Percentiles rank a stretch among this genome's conserved stretches.
Conservation (phyloP, 2,329 filamentous ascomycete genomes). For the Calonectria honghensis region DNA sequence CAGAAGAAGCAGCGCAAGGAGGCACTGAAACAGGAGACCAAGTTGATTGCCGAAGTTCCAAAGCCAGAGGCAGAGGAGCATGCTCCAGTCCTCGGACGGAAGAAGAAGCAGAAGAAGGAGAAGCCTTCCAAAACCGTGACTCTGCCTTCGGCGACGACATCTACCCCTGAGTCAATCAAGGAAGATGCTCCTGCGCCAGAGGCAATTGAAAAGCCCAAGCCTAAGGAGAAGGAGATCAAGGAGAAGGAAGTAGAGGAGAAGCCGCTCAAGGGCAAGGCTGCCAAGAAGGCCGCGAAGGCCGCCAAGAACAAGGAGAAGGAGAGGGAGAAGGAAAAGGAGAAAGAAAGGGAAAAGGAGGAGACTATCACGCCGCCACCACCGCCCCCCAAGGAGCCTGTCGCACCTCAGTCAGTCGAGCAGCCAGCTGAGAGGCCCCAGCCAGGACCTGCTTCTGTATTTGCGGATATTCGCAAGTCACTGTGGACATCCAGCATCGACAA, state of each 20-base stretch:
- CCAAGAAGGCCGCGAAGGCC: conserved; percentile 53
- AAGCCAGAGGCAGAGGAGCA: conserved; percentile 74
- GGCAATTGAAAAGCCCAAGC: conserved; percentile 24
- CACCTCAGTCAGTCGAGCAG: conserved; percentile 45
- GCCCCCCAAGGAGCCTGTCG: conserved; percentile 44
- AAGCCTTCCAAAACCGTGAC: conserved; percentile 62
- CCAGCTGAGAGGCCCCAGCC: conserved; percentile 56
- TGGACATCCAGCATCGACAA: conserved; percentile 60
- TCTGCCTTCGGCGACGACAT: conserved; percentile 38
- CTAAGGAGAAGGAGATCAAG: conserved; percentile 39
- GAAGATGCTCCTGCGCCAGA: conserved; percentile 40
- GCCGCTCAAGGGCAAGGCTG: conserved; percentile 54
- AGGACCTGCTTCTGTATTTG: conserved; percentile 60
- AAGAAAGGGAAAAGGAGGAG: conserved; percentile 50
- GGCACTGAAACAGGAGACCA: conserved; percentile 78
- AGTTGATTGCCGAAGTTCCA: conserved; percentile 70
- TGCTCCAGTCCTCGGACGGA: conserved; percentile 85
- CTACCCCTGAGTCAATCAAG: conserved; percentile 40
- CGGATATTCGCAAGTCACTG: conserved; percentile 58
- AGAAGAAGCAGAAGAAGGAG: conserved; percentile 91
- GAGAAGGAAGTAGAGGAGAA: conserved; percentile 48
- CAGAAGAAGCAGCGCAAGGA: conserved; percentile 85
- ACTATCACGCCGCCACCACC: conserved; percentile 46
- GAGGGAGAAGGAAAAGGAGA: conserved; percentile 44
- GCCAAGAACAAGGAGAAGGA: conserved; percentile 50